Evolutionary conservation across 495 filamentous ascomycete genomes (phyloP).

Genomic region (Corynascus novoguineensis): DNA sequence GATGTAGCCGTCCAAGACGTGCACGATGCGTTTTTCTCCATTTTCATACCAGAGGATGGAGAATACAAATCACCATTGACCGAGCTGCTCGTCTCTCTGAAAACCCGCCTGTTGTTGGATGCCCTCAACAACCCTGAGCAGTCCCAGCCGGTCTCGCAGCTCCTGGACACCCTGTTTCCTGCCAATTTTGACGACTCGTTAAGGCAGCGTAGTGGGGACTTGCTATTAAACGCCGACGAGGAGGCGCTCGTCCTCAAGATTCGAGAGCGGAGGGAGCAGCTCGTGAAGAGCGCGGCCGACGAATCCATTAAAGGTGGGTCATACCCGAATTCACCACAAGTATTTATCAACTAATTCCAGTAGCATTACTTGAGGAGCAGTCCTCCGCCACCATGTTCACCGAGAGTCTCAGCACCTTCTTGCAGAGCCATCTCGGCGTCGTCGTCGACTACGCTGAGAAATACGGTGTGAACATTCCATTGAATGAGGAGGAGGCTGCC

Average conservation of each 20-base stretch:
- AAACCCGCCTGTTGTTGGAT: slow-evolving; percentile 79
- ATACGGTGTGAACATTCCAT: slow-evolving; percentile 35
- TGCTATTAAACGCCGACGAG: slow-evolving; percentile 63
- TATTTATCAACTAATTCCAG: slow-evolving; percentile 22
- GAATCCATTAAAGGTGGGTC: slow-evolving; percentile 47
- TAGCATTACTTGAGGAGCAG: slow-evolving; percentile 60
- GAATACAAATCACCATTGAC: slow-evolving; percentile 51
- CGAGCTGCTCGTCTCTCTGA: slow-evolving; percentile 74
- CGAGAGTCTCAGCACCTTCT: slow-evolving; percentile 63
- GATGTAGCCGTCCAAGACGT: slow-evolving; percentile 78
- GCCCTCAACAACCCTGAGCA: slow-evolving; percentile 55
- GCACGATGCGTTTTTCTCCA: slow-evolving; percentile 77
- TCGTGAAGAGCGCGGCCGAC: slow-evolving; percentile 55
- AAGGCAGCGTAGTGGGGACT: slow-evolving; percentile 58
- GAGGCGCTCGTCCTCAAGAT: slow-evolving; percentile 65
- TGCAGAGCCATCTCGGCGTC: slow-evolving; percentile 66
- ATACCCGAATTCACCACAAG: neutral
- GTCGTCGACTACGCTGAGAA: slow-evolving; percentile 50
- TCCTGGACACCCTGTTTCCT: slow-evolving; percentile 71
- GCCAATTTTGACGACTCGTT: slow-evolving; percentile 59
- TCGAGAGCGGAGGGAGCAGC: slow-evolving; percentile 58
- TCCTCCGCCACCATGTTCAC: slow-evolving; percentile 80
- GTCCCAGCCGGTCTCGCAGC: slow-evolving; percentile 53
- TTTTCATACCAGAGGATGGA: slow-evolving; percentile 70
- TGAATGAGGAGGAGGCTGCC: slow-evolving; percentile 29